Base-by-base conservation (phyloP, 2,329 filamentous ascomycete genomes). In the Ophidiomyces ophidiicola region DNA sequence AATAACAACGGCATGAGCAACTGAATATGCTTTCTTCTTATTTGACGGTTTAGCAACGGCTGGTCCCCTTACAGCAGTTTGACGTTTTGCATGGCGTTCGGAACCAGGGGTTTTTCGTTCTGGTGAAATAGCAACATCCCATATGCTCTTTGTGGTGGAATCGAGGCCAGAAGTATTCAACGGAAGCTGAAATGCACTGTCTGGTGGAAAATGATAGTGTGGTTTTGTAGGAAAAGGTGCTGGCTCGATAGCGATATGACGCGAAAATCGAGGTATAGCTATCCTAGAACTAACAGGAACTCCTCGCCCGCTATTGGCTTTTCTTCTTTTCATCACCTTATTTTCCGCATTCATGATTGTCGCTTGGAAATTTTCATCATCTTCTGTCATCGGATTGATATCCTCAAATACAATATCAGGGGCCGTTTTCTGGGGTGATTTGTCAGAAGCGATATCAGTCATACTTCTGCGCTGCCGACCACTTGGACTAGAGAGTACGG, bases 371-470 rank as follows among this genome's bases (percentile, higher is more conserved):
- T 63, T 56, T 12, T 50, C 47, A 40, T 66, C 63, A 1, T 66
- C 62, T 3, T 50, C 53, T 1, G 54, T 61, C 20, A 66, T 47
- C 7, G 66, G 49, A 23, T 54, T 53, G 33, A 57, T 51, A 17
- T 50, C 49, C 20, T 49, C 50, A 10, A 47, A 47, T n/a, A 48
- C 50, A 34, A 55, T 50, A 33, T 59, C 39, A n/a, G 48, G 44
- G 8, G 36, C 21, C 8, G 39, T 30, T 26, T 43, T 44, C 12
- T 43, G 54, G 4, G 63, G 63, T 3, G 63, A 64, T 32, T 53
- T 51, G 36, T 64, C 61, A 1, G 57, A 53, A 17, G 62, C 62
- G 46, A 68, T 64, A 20, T 64, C 57, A 8, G 62, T 59, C 37
- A 64, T 50, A 35, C 53, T 51, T 37, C 56, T 54, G 29, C 60